Conservation (phyloP, 2,329 filamentous ascomycete genomes). For the Aspergillus transmontanensis region DNA sequence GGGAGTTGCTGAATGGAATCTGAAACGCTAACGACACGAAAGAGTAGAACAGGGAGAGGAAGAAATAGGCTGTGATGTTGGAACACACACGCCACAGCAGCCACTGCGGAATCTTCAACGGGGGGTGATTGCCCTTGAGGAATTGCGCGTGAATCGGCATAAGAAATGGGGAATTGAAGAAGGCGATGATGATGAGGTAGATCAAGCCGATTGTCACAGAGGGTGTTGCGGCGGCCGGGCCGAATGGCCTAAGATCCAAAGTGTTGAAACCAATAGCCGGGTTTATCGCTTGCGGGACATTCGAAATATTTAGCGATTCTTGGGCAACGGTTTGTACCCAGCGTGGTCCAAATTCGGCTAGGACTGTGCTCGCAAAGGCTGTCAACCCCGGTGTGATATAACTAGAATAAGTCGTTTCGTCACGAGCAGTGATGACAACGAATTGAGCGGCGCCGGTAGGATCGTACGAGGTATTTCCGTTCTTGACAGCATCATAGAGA, state of each 20-base stretch:
- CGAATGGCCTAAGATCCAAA: slow-evolving; percentile 63
- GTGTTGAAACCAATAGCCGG: slow-evolving; percentile 59
- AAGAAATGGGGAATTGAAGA: slow-evolving; percentile 68
- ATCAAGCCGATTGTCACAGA: slow-evolving; percentile 66
- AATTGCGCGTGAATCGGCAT: slow-evolving; percentile 65
- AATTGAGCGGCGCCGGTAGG: slow-evolving; percentile 61
- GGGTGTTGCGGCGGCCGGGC: slow-evolving; percentile 56
- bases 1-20: slow-evolving; percentile 59
- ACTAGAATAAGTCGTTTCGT: slow-evolving; percentile 56
- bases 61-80: slow-evolving; percentile 60
- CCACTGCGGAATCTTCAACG: slow-evolving; percentile 60
- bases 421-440: slow-evolving; percentile 58
- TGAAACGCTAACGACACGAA: slow-evolving; percentile 66
- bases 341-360: slow-evolving; percentile 50
- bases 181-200: slow-evolving; percentile 68
- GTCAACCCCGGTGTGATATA: slow-evolving; percentile 58
- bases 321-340: slow-evolving; percentile 41
- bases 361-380: slow-evolving; percentile 50
- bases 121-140: slow-evolving; percentile 56
- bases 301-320: slow-evolving; percentile 46
- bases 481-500: slow-evolving; percentile 56
- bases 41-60: slow-evolving; percentile 65
- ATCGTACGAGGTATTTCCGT: slow-evolving; percentile 61
- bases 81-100: slow-evolving; percentile 61
- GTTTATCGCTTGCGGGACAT: slow-evolving; percentile 56